A percentile compares a stretch with the other conserved stretches of the same genome.
These are phyloP conservation scores for Mortierella sp. DNA, from an alignment of 371 early-diverging fungal species.

Conservation along the genomic window DNA sequence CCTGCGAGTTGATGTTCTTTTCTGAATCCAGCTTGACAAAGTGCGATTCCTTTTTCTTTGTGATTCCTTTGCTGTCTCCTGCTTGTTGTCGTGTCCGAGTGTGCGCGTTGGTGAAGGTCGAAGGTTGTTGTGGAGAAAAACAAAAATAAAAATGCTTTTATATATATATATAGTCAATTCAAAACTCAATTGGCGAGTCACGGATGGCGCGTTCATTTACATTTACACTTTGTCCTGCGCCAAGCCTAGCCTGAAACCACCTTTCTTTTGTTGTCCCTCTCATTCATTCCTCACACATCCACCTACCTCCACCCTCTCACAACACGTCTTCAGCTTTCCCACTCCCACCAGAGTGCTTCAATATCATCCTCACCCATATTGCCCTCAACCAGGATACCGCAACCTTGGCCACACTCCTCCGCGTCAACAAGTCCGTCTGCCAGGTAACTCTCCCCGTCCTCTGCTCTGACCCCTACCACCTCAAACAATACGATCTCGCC, in stretches of 20 bases:
- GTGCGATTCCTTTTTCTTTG: not conserved
- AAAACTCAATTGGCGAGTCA: no score
- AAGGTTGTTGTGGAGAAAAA: no score
- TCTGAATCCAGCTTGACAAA: not conserved
- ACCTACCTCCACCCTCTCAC: not conserved
- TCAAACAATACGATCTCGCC: not conserved
- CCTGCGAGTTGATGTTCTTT: slow-evolving; percentile 5
- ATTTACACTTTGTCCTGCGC: no score
- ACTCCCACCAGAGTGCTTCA: not conserved
- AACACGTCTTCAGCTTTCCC: not conserved
- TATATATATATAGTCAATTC: no score
- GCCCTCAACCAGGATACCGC: not conserved
- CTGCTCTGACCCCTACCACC: not conserved
- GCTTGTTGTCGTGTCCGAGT: not conserved
- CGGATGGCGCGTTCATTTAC: no score
- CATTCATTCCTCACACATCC: not conserved
- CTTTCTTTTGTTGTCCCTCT: not conserved
- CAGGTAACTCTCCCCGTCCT: not conserved
- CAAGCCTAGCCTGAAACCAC: no score
- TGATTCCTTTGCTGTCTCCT: not conserved
- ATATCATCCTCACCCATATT: not conserved
- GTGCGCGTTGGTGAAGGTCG: not conserved
- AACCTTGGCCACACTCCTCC: not conserved
- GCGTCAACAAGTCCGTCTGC: not conserved
- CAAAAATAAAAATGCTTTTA: no score